Conservation (phyloP, 23 red algal genomes). For the Pyropia haitanensis region DNA sequence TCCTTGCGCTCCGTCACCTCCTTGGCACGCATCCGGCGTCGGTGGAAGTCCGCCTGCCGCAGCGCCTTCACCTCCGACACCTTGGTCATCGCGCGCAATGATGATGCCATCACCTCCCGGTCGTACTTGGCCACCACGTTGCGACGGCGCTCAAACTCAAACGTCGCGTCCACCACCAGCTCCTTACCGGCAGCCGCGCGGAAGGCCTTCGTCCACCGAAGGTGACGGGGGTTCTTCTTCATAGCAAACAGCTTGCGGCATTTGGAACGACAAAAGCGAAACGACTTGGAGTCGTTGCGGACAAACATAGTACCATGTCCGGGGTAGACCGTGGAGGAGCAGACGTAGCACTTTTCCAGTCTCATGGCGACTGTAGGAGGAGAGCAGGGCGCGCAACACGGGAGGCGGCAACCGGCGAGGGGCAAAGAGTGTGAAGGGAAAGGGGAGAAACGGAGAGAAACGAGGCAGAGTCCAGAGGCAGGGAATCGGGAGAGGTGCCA, state of each 20-base stretch:
- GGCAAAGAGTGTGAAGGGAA: no score
- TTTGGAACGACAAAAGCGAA: conserved; percentile 94
- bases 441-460: no score
- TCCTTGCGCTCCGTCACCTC: conserved; percentile 53
- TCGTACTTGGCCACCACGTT: conserved; percentile 81
- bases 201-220: conserved; percentile 93
- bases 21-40: conserved; percentile 51
- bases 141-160: conserved; percentile 76
- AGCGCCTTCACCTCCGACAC: conserved; percentile 47
- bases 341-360: conserved; percentile 96
- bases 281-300: conserved; percentile 84
- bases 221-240: conserved; percentile 88
- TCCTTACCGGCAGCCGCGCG: conserved; percentile 90
- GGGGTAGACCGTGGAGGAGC: conserved; percentile 86
- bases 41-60: conserved; percentile 53
- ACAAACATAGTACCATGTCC: conserved; percentile 89
- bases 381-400: not conserved
- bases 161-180: conserved; percentile 76
- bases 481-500: no score
- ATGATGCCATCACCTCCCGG: conserved; percentile 58
- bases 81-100: conserved; percentile 63
- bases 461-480: no score
- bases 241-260: conserved; percentile 80
- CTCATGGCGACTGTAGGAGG: conserved; percentile 30
- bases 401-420: no score